Conservation (phyloP, 208 protist species). For the Crithidia expoeki region DNA sequence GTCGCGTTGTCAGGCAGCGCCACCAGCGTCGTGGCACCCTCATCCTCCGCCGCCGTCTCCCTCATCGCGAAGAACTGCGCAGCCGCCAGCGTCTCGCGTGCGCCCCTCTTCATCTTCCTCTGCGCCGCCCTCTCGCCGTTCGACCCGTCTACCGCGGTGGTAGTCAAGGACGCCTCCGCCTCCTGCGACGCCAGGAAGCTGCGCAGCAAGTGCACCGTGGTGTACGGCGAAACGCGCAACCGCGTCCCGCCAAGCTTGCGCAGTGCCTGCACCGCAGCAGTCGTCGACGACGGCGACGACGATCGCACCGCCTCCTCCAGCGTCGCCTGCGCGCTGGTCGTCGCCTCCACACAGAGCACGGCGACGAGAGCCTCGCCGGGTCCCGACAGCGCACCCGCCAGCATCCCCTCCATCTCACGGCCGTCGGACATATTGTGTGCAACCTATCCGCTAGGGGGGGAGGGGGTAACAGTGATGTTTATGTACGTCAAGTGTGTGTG, state of each 20-base stretch:
- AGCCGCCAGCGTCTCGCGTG: constrained; percentile 1
- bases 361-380: constrained; percentile 11
- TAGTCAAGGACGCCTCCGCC: neutral
- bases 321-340: constrained; percentile 10
- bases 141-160: neutral
- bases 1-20: constrained; percentile 17
- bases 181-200: constrained; percentile 22
- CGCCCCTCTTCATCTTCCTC: too few species aligned
- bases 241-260: constrained; percentile 22
- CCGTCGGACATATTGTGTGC: too few species aligned
- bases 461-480: too few species aligned
- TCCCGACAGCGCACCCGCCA: constrained; percentile 8
- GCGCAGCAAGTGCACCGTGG: constrained; percentile 25
- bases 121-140: neutral
- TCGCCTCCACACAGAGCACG: constrained; percentile 29
- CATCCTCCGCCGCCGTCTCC: neutral
- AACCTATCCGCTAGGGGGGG: too few species aligned
- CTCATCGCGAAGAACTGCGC: constrained; percentile 28
- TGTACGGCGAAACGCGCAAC: constrained; percentile 22
- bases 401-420: constrained; percentile 28
- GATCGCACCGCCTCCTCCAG: constrained; percentile 11
- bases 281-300: neutral
- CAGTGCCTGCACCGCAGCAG: constrained; percentile 11
- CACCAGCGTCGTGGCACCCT: constrained; percentile 23
- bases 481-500: too few species aligned